Evolutionary conservation across 805 yeast genomes (phyloP).

Genomic region (Komagataella phaffii): DNA sequence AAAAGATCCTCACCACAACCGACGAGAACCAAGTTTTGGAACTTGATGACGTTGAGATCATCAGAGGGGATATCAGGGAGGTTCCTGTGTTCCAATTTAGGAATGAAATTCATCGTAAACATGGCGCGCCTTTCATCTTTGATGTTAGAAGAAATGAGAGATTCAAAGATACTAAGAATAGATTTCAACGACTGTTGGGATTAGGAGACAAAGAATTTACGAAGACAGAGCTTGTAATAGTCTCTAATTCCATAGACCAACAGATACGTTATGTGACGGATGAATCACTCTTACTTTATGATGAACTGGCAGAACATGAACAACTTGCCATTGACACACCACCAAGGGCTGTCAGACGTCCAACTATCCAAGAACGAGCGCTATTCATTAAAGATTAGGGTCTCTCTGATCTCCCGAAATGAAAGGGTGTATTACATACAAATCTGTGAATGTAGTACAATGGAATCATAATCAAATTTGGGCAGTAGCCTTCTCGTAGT

Average conservation of each 20-base stretch:
- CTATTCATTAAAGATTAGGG: slow-evolving; percentile 35
- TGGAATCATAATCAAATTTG: not conserved
- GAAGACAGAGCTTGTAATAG: slow-evolving; percentile 54
- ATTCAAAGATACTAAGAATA: slow-evolving; percentile 43
- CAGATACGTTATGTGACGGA: slow-evolving; percentile 34
- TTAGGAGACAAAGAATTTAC: slow-evolving; percentile 70
- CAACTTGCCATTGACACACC: slow-evolving; percentile 78
- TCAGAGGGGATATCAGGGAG: slow-evolving; percentile 19
- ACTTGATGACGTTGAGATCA: not conserved
- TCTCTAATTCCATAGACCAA: slow-evolving; percentile 24
- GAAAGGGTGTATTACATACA: not conserved
- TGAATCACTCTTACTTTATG: slow-evolving; percentile 41
- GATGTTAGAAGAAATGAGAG: slow-evolving; percentile 56
- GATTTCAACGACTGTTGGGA: slow-evolving; percentile 63
- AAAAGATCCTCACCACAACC: slow-evolving; percentile 11
- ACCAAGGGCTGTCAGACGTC: slow-evolving; percentile 56
- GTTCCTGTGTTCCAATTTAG: slow-evolving; percentile 68
- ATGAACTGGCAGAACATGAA: slow-evolving; percentile 34
- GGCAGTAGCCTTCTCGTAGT: slow-evolving; percentile 8
- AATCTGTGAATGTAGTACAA: not conserved
- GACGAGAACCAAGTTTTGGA: slow-evolving; percentile 9
- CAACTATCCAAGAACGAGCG: slow-evolving; percentile 37
- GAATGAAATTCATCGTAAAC: slow-evolving; percentile 49
- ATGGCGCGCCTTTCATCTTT: slow-evolving; percentile 80
- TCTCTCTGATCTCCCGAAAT: not conserved